Base-by-base conservation (phyloP, 108 stramenopile genomes). In the Skeletonema costatum region DNA sequence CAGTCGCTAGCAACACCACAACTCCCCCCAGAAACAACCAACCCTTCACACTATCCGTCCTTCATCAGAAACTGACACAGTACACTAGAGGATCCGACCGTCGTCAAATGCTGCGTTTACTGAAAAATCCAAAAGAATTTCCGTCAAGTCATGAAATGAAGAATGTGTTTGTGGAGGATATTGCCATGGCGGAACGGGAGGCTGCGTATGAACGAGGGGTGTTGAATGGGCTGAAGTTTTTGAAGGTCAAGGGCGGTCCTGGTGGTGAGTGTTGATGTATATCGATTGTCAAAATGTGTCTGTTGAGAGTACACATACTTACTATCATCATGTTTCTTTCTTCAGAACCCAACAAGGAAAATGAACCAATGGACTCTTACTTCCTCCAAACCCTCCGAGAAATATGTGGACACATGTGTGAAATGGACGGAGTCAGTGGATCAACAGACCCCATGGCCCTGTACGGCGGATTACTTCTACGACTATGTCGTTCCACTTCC, bases 211-310 rank as follows among this genome's bases (percentile, higher is more conserved):
- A 88, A 38, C 64, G 68, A 38, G 67, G 87, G 8, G 21, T 78
- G 2, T 68, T 94, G 67, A 94, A 94, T 67, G 88, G 87, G 35
- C 73, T 89, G 13, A 67, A 69, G 32, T 83, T 94, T 64, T 60
- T 85, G 38, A 66, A 78, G 50, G 41, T 59, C 5, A 51, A 69
- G 7, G 51, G 32, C 36, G 12, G 50, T 62, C 13, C 68, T 60
- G 10, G 53, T 16, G 3, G 12, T 70, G 25, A 59, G 19, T 7
- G 0, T 25, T 25, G 25, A 41, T 53, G 19, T 31, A 36, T 6
- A 35, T 1, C 4, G 44, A 50, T 0, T 25, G 19, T 50, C 33
- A 51, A n/a, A 51, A n/a, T 48, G 14, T 48, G n/a, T 32, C 33
- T 17, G 39, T 14, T 19, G 31, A 21, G 17, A 71, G 14, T 60